Evolutionary conservation across 73 alveolate species (phyloP), one percentile per base, ranked within the genome.

Genomic region (Blepharisma stoltei): DNA sequence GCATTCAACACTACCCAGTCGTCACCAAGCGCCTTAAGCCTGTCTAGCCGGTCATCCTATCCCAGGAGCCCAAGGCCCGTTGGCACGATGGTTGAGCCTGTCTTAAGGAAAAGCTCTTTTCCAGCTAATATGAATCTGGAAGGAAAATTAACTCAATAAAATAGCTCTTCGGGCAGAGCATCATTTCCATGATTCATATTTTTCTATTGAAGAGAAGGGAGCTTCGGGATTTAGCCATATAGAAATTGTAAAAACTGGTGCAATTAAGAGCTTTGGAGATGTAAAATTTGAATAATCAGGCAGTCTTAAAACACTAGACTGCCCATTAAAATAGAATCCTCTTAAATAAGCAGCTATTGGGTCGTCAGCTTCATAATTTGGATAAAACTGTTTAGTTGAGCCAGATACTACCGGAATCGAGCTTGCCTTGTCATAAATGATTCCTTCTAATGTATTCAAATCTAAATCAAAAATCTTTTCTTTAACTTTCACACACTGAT

Each of bases 301-400:
- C 14, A 60, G 2, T 8, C 23, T 60, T 25, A 60, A 8, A 8
- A 60, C 6, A 1, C 47, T 1, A 60, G 49, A 20, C 18, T 8
- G 0, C 46, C 73, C 73, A 25, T 60, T 25, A 60, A 60, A 60
- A 25, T 60, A 60, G 73, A 14, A 60, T 5, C 73, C 73, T 60
- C 73, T 14, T 14, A 14, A 60, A 8, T 25, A 14, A 9, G 73
- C 37, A 9, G 73, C 47, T 1, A 14, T 60, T 9, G 73, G 73
- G 46, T 60, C 73, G 5, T 60, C 23, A 18, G 2, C 2, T 25
- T 60, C 73, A 25, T 60, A 60, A 25, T 25, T 60, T 0, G 73
- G 73, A 25, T 60, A 60, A 60, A 60, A 60, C 46, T n/a, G 14
- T 2, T 4, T 14, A 60, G 49, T 18, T 14, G 46, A 14, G 11